Evolutionary conservation across 495 filamentous ascomycete species (phyloP).

Genomic region (Lasiosphaeria hispida): DNA sequence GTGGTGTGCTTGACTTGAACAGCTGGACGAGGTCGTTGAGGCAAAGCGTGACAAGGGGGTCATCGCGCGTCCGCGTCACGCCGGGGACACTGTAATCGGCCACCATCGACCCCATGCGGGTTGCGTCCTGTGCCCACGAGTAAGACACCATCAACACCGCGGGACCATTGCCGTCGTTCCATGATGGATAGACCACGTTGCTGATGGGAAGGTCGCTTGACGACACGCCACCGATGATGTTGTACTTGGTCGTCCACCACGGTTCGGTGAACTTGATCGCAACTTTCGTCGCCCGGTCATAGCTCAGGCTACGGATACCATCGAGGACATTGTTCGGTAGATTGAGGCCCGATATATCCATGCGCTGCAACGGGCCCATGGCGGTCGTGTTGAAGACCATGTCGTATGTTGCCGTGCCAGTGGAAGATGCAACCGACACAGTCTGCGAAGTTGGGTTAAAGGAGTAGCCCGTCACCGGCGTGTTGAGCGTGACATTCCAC

Average conservation of each 20-base stretch:
- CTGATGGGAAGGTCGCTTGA: constrained; percentile 38
- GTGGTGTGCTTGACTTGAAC: neutral
- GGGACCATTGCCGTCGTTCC: constrained; percentile 30
- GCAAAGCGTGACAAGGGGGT: constrained; percentile 12
- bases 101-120: constrained; percentile 36
- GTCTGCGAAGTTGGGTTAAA: constrained; percentile 12
- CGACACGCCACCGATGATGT: constrained; percentile 29
- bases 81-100: constrained; percentile 23
- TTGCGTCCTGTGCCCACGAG: constrained; percentile 43
- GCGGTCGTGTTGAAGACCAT: constrained; percentile 32
- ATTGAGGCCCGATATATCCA: constrained; percentile 25
- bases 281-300: constrained; percentile 33
- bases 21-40: constrained; percentile 15
- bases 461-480: constrained; percentile 18
- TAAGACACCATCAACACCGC: constrained; percentile 43
- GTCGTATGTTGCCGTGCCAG: constrained; percentile 19
- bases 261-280: constrained; percentile 31
- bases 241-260: constrained; percentile 28
- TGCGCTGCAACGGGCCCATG: constrained; percentile 27
- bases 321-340: constrained; percentile 24
- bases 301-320: constrained; percentile 30
- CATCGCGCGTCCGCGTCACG: constrained; percentile 19
- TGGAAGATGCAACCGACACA: neutral
- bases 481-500: constrained; percentile 17
- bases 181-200: constrained; percentile 45